Percentiles rank a stretch among this genome's conserved stretches.
These are phyloP conservation scores for Trametes hirsuta DNA, from an alignment of 1,284 basidiomycete genomes.

Conservation along the genomic window DNA sequence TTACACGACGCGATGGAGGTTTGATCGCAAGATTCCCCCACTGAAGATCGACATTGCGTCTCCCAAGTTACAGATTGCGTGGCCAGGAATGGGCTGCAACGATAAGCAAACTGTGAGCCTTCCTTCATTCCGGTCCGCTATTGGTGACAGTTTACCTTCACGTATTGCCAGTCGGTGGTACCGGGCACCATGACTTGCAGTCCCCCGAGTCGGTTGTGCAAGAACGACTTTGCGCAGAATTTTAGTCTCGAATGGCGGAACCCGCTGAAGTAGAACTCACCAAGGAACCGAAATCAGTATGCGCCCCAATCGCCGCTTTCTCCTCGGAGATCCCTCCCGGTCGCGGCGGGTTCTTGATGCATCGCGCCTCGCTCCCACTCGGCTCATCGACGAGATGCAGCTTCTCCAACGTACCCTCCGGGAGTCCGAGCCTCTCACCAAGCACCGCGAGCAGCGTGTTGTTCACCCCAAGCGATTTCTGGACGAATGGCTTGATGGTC, in stretches of 20 bases:
- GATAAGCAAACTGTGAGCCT: neutral
- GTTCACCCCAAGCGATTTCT: slow-evolving; percentile 39
- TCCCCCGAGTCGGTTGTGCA: slow-evolving; percentile 73
- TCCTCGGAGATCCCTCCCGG: slow-evolving; percentile 27
- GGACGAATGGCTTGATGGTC: slow-evolving; percentile 7
- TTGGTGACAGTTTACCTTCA: neutral
- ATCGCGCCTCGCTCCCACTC: slow-evolving; percentile 44
- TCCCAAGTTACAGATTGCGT: slow-evolving; percentile 45
- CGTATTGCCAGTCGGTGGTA: slow-evolving; percentile 58
- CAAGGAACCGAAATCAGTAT: slow-evolving; percentile 42
- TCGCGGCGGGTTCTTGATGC: slow-evolving; percentile 38
- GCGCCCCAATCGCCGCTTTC: slow-evolving; percentile 36
- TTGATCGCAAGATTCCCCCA: slow-evolving; percentile 43
- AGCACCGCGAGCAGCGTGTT: slow-evolving; percentile 37
- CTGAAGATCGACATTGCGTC: slow-evolving; percentile 47
- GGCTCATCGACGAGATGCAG: slow-evolving; percentile 35
- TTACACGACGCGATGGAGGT: slow-evolving; percentile 42
- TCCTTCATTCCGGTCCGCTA: too few species aligned
- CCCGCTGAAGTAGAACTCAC: neutral
- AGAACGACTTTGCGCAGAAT: slow-evolving; percentile 1
- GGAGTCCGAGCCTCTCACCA: slow-evolving; percentile 26
- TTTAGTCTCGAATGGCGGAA: neutral
- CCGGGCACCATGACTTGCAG: slow-evolving; percentile 71
- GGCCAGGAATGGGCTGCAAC: slow-evolving; percentile 37
- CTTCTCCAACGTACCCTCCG: slow-evolving; percentile 32